These are phyloP conservation scores for Scedosporium minutisporum DNA, from an alignment of 2,329 filamentous ascomycete species.

Conservation along the genomic window DNA sequence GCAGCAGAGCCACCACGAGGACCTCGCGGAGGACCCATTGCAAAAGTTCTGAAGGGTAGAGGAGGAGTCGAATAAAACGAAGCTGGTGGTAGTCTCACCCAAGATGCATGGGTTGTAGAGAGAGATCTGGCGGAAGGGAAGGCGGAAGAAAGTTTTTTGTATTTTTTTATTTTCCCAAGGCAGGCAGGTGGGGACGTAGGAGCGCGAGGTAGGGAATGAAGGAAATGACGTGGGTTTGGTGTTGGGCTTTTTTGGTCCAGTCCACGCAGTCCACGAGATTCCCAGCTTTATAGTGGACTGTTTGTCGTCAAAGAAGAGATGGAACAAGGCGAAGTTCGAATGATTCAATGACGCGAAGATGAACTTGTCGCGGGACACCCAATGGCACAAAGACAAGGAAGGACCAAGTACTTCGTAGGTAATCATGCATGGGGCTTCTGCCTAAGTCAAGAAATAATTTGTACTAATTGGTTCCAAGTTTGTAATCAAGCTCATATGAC, in stretches of 20 bases:
- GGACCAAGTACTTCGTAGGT: background rate
- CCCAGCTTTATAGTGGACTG: too few relatives aligned
- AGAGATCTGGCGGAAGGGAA: background rate
- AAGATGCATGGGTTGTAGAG: background rate
- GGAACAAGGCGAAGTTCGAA: too few relatives aligned
- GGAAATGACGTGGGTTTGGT: too few relatives aligned
- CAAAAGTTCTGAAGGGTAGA: background rate
- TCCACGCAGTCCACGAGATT: too few relatives aligned
- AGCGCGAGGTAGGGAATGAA: too few relatives aligned
- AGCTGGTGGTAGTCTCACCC: background rate
- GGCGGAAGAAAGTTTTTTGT: background rate
- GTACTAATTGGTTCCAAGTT: background rate
- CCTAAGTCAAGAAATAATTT: background rate
- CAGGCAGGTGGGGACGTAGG: too few relatives aligned
- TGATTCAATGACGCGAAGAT: background rate
- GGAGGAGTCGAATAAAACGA: background rate
- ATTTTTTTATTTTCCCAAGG: background rate
- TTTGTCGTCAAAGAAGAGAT: too few relatives aligned
- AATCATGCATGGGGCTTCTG: background rate
- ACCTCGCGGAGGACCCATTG: conserved; percentile 18
- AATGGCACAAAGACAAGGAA: background rate
- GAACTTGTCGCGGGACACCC: background rate
- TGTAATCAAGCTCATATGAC: background rate
- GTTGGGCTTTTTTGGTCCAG: too few relatives aligned
- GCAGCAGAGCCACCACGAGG: conserved; percentile 10